Evolutionary conservation across 768 basidiomycete species (phyloP).

Genomic region (Tulasnella sp.): DNA sequence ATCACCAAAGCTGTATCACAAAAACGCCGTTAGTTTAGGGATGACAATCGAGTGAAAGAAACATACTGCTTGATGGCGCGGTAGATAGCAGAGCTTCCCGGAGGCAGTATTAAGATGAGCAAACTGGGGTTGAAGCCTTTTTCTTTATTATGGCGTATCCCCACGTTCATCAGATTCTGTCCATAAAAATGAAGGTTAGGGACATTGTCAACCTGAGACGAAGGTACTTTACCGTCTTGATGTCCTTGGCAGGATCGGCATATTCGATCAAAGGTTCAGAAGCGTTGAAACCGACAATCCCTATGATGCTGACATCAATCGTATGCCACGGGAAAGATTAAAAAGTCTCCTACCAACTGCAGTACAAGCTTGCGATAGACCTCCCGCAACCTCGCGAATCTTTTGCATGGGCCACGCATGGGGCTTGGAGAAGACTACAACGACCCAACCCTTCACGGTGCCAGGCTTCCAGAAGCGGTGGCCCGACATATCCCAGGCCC

Average conservation of each 20-base stretch:
- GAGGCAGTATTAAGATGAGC: slow-evolving; percentile 55
- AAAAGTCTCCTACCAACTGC: neutral
- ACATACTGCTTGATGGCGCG: slow-evolving; percentile 67
- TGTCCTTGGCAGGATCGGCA: neutral
- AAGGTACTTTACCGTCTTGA: neutral
- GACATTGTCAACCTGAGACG: neutral
- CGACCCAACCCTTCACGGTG: slow-evolving; percentile 42
- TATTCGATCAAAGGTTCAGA: neutral
- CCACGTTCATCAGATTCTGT: neutral
- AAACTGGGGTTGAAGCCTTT: too few species aligned
- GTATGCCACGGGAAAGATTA: neutral
- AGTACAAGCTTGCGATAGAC: neutral
- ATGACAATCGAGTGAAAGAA: neutral
- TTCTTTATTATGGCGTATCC: too few species aligned
- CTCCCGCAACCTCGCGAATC: slow-evolving; percentile 2
- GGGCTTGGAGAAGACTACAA: slow-evolving; percentile 47
- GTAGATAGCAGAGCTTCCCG: slow-evolving; percentile 62
- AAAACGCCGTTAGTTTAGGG: neutral
- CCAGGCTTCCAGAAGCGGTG: slow-evolving; percentile 42
- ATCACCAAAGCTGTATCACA: slow-evolving; percentile 53
- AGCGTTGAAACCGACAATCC: neutral
- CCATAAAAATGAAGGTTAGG: neutral
- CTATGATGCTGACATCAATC: neutral
- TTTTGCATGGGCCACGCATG: slow-evolving; percentile 34
- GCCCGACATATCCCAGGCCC: slow-evolving; percentile 64